phyloP scores from a whole-genome alignment of 345 rosid species.

The Salix purpurea region DNA sequence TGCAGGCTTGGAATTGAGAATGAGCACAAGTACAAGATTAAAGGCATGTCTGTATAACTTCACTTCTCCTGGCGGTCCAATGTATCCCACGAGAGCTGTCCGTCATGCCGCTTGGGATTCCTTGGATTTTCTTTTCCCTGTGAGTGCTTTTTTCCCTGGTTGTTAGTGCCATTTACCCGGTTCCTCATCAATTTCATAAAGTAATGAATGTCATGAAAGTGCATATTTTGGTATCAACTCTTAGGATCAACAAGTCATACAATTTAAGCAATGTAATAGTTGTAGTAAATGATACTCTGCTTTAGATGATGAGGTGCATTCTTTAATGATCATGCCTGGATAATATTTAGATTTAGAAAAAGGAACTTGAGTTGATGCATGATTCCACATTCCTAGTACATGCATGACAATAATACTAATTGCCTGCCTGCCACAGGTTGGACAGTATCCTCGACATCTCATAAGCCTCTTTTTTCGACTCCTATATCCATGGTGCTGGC shows the following conservation, averaged over 20 bases:
- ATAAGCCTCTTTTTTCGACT: constrained; percentile 89
- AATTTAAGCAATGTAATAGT: not conserved
- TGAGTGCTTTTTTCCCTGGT: constrained; percentile 36
- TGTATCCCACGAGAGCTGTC: constrained; percentile 98
- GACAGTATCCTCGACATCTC: constrained; percentile 87
- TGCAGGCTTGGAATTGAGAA: constrained; percentile 89
- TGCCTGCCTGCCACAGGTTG: constrained; percentile 58
- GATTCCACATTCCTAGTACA: not conserved
- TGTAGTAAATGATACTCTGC: not conserved
- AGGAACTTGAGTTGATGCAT: not conserved
- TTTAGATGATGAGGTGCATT: not conserved
- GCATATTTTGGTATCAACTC: not conserved
- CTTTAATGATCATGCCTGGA: not conserved
- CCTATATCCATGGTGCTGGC: constrained; percentile 98
- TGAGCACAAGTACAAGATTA: constrained; percentile 90
- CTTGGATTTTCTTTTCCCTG: constrained; percentile 87
- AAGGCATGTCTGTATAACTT: constrained; percentile 94
- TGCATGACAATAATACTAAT: not conserved
- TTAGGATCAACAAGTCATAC: not conserved
- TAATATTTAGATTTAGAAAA: not conserved
- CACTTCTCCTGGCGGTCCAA: constrained; percentile 95
- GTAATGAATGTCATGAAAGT: not conserved
- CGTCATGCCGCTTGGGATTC: constrained; percentile 99
- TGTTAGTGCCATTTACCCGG: not conserved
- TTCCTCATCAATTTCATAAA: not conserved